Base-by-base conservation (phyloP, 1,139 yeast species). In the Diutina scorzettiae region DNA sequence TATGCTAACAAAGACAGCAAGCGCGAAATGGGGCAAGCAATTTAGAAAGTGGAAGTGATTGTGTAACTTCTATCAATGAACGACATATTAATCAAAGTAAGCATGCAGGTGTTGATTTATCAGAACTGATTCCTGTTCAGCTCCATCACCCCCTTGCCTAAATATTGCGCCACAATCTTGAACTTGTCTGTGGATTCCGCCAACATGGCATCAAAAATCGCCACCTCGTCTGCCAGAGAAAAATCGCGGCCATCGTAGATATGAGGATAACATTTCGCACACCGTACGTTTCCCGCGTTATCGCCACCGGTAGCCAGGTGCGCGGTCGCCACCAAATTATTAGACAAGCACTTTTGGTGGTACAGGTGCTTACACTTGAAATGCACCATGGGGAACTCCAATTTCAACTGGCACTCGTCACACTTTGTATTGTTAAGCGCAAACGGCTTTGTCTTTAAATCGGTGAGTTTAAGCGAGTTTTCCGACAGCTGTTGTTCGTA, bases 141-240 rank as follows among this genome's bases (percentile, higher is more conserved):
- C 19, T 78, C 87, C 78, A 86, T 73, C 0, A 84, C 89, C 1
- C 98, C 98, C 47, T 85, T 74, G 3, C 96, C 95, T 42, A 87
- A 71, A 56, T 81, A 87, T 45, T 85, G 94, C 43, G 83, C 71
- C 44, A 89, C 72, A 2, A 80, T 80, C 53, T 78, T 81, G 56
- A 87, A 81, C 52, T 83, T 71, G 48, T 81, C 87, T 6, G 67
- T 73, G 31, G 78, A 66, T 19, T 75, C 81, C 18, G 67, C 64
- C 46, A 89, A 60, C 1, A 81, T 71, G 39, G 70, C 63, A 44
- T 73, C 67, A 52, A 91, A 81, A 43, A 81, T 54, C 25, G 81
- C 89, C 36, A 71, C 64, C 34, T 84, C 69, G 17, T 78, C 80
- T 23, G 79, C 75, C 3, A 76, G 59, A 29, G 73, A 80, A 16